Conservation (phyloP, 176 grass and related monocot genomes). For the Triticum aestivum region IWGSC_CS_RefSeq_v2.1 NC_057801.1:401601724-401602223, state of each 20-base stretch:
- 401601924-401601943: slow-evolving; percentile 48
- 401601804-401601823: slow-evolving; percentile 79
- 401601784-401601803: slow-evolving; percentile 62
- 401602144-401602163: background rate
- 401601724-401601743: slow-evolving; percentile 24
- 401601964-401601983: slow-evolving; percentile 57
- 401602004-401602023: slow-evolving; percentile 53
- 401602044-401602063: background rate
- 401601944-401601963: slow-evolving; percentile 67
- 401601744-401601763: slow-evolving; percentile 37
- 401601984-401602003: slow-evolving; percentile 77
- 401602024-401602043: slow-evolving; percentile 85
- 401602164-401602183: background rate
- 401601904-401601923: slow-evolving; percentile 45
- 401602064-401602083: background rate
- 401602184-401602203: slow-evolving; percentile 23
- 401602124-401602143: background rate
- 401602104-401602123: background rate
- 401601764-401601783: background rate
- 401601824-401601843: background rate
- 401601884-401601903: slow-evolving; percentile 41
- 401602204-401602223: slow-evolving; percentile 28
- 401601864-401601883: slow-evolving; percentile 74
- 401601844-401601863: slow-evolving; percentile 53
- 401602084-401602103: background rate